Evolutionary conservation across 2,329 filamentous ascomycete genomes (phyloP), one percentile per base, ranked within the genome.

Genomic region (Emericellopsis cladophorae): DNA sequence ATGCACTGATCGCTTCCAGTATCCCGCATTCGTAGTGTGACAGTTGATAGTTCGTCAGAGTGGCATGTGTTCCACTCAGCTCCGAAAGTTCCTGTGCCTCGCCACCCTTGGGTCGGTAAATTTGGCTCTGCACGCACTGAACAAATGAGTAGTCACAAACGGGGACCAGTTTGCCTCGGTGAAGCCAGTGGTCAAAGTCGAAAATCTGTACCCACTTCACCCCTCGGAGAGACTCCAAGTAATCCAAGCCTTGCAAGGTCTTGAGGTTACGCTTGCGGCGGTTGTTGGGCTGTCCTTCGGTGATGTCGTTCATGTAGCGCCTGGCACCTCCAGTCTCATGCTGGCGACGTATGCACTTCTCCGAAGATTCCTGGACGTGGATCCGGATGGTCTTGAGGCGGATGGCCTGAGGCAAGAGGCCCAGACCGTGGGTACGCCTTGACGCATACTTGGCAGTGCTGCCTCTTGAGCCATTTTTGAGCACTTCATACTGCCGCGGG

Each of bases 161-260:
- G 0, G 42, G 40, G 0, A 31, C 14, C 21, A 44, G 48, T 3
- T 9, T 10, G 3, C 36, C 12, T 0, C 6, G 0, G 0, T 21
- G 11, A 0, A 46, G n/a, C 48, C 52, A 61, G 11, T 47, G 43
- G 16, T 60, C 48, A 3, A 59, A 54, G 42, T 72, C 66, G 42
- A 61, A 65, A 40, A 71, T 63, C 0, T 57, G 52, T 1, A 70
- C 43, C n/a, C 50, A 51, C 1, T 51, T 42, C 36, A 73, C 45
- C 0, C 68, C 69, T 1, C 70, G 62, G 4, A 73, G 60, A 21
- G 58, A 51, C 11, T 58, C 50, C 4, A 73, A 33, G 22, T 61
- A 66, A 33, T 72, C 67, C 1, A 66, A 45, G 0, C 70, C 70
- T 22, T 70, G 67, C 0, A 69, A 16, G 0, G 50, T 61, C 1